Evolutionary conservation across 352 stramenopile species (phyloP), one percentile per base, ranked within the genome.

Genomic region (Phytophthora kernoviae): DNA sequence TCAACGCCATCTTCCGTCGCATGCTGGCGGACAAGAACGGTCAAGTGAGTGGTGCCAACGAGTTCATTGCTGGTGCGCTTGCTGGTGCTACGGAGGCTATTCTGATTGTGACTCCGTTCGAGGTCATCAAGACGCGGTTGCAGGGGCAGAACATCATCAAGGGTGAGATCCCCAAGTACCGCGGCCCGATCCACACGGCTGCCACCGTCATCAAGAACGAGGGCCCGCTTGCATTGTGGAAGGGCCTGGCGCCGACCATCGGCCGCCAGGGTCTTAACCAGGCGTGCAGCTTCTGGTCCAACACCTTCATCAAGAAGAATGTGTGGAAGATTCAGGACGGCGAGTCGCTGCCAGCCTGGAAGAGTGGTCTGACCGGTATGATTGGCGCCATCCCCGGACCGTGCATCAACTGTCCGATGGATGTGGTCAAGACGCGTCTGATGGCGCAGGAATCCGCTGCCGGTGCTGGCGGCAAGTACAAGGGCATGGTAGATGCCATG

Each of bases 41-140:
- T 15, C 85, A 96, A 45, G 83, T 94, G 33, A 93, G 79, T 44
- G 85, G 82, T 26, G 60, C 73, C 40, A 92, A 91, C 37, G 83
- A 94, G 62, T 94, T 94, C 54, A 48, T 89, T 26, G 96, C 96
- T 21, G 97, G 97, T 22, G 84, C 98, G 5, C 57, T 96, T 4
- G 96, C 90, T 8, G 97, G 97, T 21, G 81, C 97, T 12, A 99
- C 96, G 0, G 97, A 99, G 66, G 96, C 96, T 18, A 81, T 98
- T 70, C 67, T 99, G 6, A 97, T 99, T 47, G 96, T 99, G 5
- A 99, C 96, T 32, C 97, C 97, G 10, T 98, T 98, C 17, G 97
- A 99, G 75, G 97, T 99, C 2, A 98, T 98, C 73, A 99, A 99
- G 82, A 99, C 87, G 84, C 87, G 97, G 54, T 94, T 99, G 81